These are phyloP conservation scores for Skeletonema potamos DNA, from an alignment of 108 stramenopile genomes.

Conservation along the genomic window DNA sequence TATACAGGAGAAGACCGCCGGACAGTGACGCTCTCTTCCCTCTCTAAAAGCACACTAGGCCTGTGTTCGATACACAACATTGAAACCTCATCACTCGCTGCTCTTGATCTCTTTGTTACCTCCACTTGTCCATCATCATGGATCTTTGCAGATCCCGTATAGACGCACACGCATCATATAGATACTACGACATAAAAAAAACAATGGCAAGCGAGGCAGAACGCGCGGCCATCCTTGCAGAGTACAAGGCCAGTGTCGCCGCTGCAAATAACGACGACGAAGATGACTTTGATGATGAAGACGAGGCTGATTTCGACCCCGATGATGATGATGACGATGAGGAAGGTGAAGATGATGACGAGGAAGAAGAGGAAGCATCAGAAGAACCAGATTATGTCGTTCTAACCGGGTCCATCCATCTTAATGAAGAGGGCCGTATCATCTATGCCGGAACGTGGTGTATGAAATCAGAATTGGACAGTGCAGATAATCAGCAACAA, in stretches of 20 bases:
- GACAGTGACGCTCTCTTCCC: no score
- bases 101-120: no score
- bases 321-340: neutral
- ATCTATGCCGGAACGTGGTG: constrained; percentile 47
- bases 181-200: no score
- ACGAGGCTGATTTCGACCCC: constrained; percentile 16
- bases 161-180: no score
- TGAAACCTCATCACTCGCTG: no score
- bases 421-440: constrained; percentile 41
- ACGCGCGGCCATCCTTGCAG: constrained; percentile 26
- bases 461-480: constrained; percentile 26
- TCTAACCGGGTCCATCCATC: constrained; percentile 20
- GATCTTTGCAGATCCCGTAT: no score
- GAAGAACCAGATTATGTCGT: constrained; percentile 12
- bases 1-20: no score
- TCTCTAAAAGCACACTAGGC: no score
- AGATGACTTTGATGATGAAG: constrained; percentile 36
- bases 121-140: no score
- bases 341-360: constrained; percentile 10
- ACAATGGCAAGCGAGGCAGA: constrained; percentile 34
- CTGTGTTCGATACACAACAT: no score
- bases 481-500: neutral
- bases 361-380: neutral
- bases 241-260: constrained; percentile 4
- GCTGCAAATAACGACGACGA: constrained; percentile 12